Evolutionary conservation across 129 eudicot species (phyloP).

Genomic region (carrot (Daucus carota)): DH1_v3.0 NC_030383.2:27499001-27499500

Average conservation of each 20-base stretch:
- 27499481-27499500: background rate
- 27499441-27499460: background rate
- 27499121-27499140: background rate
- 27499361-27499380: background rate
- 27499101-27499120: background rate
- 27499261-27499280: background rate
- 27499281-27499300: background rate
- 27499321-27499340: background rate
- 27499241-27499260: background rate
- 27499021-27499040: constrained; percentile 44
- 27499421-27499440: background rate
- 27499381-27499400: background rate
- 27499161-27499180: background rate
- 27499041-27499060: constrained; percentile 50
- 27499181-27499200: background rate
- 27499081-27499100: constrained; percentile 1
- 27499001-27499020: constrained; percentile 74
- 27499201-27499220: no score
- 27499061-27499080: constrained; percentile 96
- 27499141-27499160: background rate
- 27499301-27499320: background rate
- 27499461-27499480: background rate
- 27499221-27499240: background rate
- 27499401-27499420: background rate
- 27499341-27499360: background rate